These are phyloP conservation scores for Verbena officinalis DNA, from an alignment of 257 asterid species.

Conservation along the genomic window DNA sequence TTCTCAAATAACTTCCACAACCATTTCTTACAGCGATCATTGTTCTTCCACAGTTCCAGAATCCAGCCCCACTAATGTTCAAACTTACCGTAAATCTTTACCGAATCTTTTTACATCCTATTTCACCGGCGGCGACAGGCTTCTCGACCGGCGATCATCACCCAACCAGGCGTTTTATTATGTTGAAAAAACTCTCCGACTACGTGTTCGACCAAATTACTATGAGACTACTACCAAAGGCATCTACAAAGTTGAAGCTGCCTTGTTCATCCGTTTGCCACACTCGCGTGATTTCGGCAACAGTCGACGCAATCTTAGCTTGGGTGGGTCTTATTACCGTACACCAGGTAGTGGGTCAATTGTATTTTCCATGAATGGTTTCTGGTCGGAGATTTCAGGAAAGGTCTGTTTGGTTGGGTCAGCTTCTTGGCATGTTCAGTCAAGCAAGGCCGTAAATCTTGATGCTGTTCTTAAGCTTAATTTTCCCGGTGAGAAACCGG, in stretches of 20 bases:
- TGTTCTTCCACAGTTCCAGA: constrained; percentile 55
- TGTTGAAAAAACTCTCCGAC: constrained; percentile 11
- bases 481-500: constrained; percentile 31
- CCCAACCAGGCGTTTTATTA: constrained; percentile 10
- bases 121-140: constrained; percentile 38
- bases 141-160: neutral
- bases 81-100: neutral
- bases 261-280: constrained; percentile 32
- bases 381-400: constrained; percentile 53
- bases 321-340: constrained; percentile 31
- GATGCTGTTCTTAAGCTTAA: constrained; percentile 52
- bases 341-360: constrained; percentile 11
- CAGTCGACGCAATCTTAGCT: constrained; percentile 7
- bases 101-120: constrained; percentile 14
- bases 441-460: constrained; percentile 36
- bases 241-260: constrained; percentile 45
- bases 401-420: constrained; percentile 69
- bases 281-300: neutral
- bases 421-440: constrained; percentile 28
- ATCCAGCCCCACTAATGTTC: constrained; percentile 21
- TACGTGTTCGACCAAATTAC: constrained; percentile 26
- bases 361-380: constrained; percentile 47
- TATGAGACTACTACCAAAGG: constrained; percentile 38
- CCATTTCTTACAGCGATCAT: constrained; percentile 41
- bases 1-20: neutral